phyloP scores from a whole-genome alignment of 805 yeast species.

The Ascoidea tarda region DNA sequence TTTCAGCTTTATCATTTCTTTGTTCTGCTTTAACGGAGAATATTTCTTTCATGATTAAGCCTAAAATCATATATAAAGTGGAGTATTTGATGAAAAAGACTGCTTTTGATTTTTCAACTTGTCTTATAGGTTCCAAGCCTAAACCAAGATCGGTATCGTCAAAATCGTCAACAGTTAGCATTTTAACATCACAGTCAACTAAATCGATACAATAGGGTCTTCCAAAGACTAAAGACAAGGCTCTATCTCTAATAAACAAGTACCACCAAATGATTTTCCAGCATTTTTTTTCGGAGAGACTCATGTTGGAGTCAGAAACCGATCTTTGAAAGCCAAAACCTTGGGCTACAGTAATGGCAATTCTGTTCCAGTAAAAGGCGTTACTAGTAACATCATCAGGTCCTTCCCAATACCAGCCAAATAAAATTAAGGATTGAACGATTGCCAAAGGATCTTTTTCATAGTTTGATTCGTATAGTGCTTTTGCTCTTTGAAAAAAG shows the following conservation, averaged over 20 bases:
- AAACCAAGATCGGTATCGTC: conserved; percentile 34
- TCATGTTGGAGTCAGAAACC: conserved; percentile 22
- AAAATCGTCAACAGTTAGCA: conserved; percentile 54
- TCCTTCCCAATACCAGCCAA: conserved; percentile 64
- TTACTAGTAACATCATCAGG: conserved; percentile 56
- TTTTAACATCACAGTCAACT: conserved; percentile 66
- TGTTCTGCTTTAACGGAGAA: conserved; percentile 55
- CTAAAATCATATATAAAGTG: neutral
- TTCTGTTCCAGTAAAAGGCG: conserved; percentile 55
- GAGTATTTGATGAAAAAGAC: conserved; percentile 37
- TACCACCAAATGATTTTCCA: conserved; percentile 73
- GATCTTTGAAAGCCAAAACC: conserved; percentile 65
- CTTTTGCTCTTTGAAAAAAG: conserved; percentile 60
- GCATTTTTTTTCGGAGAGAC: conserved; percentile 28
- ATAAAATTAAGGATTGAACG: conserved; percentile 45
- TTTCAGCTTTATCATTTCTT: conserved; percentile 31
- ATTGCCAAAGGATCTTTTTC: conserved; percentile 51
- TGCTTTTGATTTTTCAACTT: conserved; percentile 51
- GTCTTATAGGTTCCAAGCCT: conserved; percentile 45
- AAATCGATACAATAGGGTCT: conserved; percentile 55
- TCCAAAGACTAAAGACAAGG: conserved; percentile 60
- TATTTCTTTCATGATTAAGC: conserved; percentile 43
- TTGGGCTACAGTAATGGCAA: conserved; percentile 59
- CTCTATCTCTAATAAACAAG: conserved; percentile 54
- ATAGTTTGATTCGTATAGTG: conserved; percentile 53